These are phyloP conservation scores for Carex arenaria DNA, from an alignment of 202 grass and related monocot genomes.

Conservation along the genomic window DNA sequence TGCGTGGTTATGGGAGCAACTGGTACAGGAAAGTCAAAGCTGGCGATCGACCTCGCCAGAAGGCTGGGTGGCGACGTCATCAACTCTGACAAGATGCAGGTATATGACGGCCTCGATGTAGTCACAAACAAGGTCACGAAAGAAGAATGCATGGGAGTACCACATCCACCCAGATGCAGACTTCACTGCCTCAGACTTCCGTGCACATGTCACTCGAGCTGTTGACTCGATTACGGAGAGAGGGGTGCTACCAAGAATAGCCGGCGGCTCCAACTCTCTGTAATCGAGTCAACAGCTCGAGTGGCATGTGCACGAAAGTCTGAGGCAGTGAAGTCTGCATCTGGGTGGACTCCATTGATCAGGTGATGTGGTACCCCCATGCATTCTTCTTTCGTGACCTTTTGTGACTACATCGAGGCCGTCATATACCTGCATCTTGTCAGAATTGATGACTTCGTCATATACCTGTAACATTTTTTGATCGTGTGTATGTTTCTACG, in stretches of 20 bases:
- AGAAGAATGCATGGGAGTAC: slow-evolving; percentile 34
- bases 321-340: slow-evolving; percentile 26
- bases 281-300: slow-evolving; percentile 21
- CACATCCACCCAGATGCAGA: slow-evolving; percentile 36
- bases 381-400: slow-evolving; percentile 32
- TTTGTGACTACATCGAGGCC: slow-evolving; percentile 48
- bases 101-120: slow-evolving; percentile 40
- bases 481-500: background rate
- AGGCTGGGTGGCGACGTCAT: slow-evolving; percentile 38
- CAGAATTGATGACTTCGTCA: slow-evolving; percentile 51
- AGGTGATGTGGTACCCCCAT: slow-evolving; percentile 50
- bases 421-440: slow-evolving; percentile 53
- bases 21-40: slow-evolving; percentile 53
- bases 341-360: slow-evolving; percentile 31
- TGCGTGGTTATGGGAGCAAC: slow-evolving; percentile 66
- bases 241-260: no score
- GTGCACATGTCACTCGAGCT: slow-evolving; percentile 10
- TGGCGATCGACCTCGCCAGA: slow-evolving; percentile 42
- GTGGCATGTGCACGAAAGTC: slow-evolving; percentile 35
- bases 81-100: slow-evolving; percentile 59
- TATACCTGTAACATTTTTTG: slow-evolving; percentile 6
- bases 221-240: slow-evolving; percentile 10
- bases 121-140: slow-evolving; percentile 50
- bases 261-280: no score
- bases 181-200: slow-evolving; percentile 34